These are phyloP conservation scores for Quercus parvula DNA, from an alignment of 306 rosid species.

Conservation along the genomic window DNA sequence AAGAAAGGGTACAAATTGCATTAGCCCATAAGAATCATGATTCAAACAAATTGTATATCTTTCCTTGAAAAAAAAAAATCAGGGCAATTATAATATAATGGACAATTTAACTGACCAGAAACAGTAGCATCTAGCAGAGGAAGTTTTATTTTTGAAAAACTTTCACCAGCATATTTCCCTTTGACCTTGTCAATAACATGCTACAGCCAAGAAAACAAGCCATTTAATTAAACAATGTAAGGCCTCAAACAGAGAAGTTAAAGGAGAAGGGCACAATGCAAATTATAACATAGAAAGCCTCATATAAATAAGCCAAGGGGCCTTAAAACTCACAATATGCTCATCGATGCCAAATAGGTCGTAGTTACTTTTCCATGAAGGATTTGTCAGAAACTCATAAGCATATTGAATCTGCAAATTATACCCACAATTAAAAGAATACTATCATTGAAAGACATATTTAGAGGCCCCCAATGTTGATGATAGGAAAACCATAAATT, in stretches of 20 bases:
- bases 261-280: not conserved
- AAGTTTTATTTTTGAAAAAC: constrained; percentile 45
- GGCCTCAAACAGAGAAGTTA: not conserved
- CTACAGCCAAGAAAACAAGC: constrained; percentile 39
- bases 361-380: constrained; percentile 77
- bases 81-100: not conserved
- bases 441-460: constrained; percentile 1
- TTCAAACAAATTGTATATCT: not conserved
- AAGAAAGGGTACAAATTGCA: constrained; percentile 10
- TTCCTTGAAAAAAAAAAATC: not conserved
- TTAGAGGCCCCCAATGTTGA: constrained; percentile 10
- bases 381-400: constrained; percentile 79
- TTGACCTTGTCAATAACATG: constrained; percentile 61
- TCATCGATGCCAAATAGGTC: constrained; percentile 80
- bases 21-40: constrained; percentile 18
- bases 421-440: constrained; percentile 7
- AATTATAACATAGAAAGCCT: not conserved
- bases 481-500: constrained; percentile 1
- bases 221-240: constrained; percentile 10
- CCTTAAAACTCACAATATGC: constrained; percentile 58
- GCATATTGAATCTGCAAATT: constrained; percentile 78
- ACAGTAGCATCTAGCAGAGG: constrained; percentile 55
- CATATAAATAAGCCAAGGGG: constrained; percentile 11
- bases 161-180: constrained; percentile 52
- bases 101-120: constrained; percentile 53